Conservation (phyloP, 1,284 basidiomycete genomes). For the Sanghuangporus sanghuang region DNA sequence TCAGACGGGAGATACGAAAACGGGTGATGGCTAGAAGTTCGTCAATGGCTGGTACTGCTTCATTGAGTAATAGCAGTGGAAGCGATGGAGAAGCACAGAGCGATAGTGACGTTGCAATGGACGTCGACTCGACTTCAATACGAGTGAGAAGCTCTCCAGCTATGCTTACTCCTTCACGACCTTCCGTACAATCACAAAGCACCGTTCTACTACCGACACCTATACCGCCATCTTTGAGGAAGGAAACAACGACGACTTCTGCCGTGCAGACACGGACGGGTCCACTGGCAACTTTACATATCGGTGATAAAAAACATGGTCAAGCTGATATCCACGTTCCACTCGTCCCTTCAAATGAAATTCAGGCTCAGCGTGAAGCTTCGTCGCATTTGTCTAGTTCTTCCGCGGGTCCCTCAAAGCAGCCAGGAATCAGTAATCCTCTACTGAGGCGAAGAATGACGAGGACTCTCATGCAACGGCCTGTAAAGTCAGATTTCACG, state of each 20-base stretch:
- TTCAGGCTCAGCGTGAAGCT: background rate
- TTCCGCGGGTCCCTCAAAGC: background rate
- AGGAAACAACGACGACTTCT: background rate
- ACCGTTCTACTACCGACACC: background rate
- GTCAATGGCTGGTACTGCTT: conserved; percentile 21
- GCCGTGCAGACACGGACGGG: background rate
- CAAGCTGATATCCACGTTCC: conserved; percentile 11
- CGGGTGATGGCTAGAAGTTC: conserved; percentile 24
- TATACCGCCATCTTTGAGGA: background rate
- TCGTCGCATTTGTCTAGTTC: background rate
- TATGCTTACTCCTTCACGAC: background rate
- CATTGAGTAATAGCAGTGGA: conserved; percentile 18
- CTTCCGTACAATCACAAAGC: background rate
- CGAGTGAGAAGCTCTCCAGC: background rate
- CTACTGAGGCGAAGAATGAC: background rate
- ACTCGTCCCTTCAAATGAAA: conserved; percentile 2
- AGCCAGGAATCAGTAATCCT: background rate
- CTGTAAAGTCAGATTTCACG: conserved; percentile 14
- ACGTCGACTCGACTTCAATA: conserved; percentile 23
- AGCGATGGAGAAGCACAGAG: conserved; percentile 19
- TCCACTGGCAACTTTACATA: conserved; percentile 9
- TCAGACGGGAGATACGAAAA: conserved; percentile 55
- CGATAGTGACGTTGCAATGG: conserved; percentile 25
- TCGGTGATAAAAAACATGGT: conserved; percentile 5
- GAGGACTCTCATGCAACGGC: background rate